Evolutionary conservation across 352 stramenopile genomes (phyloP), one percentile per base, ranked within the genome.

Genomic region (Phytopythium litorale): DNA sequence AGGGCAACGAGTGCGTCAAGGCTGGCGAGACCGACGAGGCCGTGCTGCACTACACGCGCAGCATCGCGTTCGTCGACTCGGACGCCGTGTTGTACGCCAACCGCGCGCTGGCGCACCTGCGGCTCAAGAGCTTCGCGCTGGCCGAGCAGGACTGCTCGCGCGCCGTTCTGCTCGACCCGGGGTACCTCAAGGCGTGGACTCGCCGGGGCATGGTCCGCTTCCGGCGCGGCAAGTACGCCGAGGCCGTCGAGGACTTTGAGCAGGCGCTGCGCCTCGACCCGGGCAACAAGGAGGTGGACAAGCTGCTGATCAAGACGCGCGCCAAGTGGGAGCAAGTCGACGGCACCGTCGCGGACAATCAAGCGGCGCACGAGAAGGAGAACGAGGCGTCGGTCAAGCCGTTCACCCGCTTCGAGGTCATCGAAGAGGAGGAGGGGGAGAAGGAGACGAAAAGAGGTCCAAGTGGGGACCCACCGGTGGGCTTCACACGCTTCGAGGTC

Each of bases 1-100:
- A 98, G 63, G 94, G 94, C 11, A 98, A 98, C 65, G 94, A 98
- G 66, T 92, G 81, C 60, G 97, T 97, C 72, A 79, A 81, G 37
- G 76, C 72, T 8, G 79, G 81, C 28, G 91, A 98, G 54, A 83
- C 88, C 43, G 83, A 97, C 21, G 83, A 92, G 25, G 88, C 93
- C 7, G 59, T 94, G 18, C 50, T 89, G 21, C 94, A 86, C 65
- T 98, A 98, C 70, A 96, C 91, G 7, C 76, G 87, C n/a, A 93
- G 84, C 54, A 80, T 97, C 62, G 78, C 87, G 21, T 91, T 96
- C 53, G 71, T 94, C 51, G 77, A 88, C 62, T 70, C 74, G 13
- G 86, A 91, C 50, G 76, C 88, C 0, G 78, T 87, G 45, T 73
- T 97, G 35, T 95, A 95, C 63, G 75, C 89, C 8, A 98, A 98